These are phyloP conservation scores for Sporormia fimetaria DNA, from an alignment of 495 filamentous ascomycete genomes.

Conservation along the genomic window DNA sequence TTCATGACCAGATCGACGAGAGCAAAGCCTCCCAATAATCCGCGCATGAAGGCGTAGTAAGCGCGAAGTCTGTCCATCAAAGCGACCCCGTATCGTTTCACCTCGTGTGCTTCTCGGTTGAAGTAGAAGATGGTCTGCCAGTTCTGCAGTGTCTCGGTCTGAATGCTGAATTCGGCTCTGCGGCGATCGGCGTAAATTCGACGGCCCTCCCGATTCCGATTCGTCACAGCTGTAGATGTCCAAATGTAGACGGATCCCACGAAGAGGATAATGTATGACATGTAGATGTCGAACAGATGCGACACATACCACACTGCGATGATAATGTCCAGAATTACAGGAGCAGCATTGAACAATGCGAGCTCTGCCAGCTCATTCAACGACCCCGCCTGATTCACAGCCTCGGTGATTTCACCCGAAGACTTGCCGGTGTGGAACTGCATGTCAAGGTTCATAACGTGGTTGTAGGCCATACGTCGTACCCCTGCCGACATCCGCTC, in stretches of 20 bases:
- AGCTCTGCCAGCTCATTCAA: constrained; percentile 54
- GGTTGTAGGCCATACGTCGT: constrained; percentile 53
- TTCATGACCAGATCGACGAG: constrained; percentile 51
- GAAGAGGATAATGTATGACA: constrained; percentile 56
- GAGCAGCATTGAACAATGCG: constrained; percentile 53
- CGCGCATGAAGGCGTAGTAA: constrained; percentile 27
- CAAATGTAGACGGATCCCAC: constrained; percentile 50
- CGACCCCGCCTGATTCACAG: constrained; percentile 52
- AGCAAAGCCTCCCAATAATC: constrained; percentile 30
- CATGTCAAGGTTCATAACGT: constrained; percentile 65
- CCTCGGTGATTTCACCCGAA: constrained; percentile 56
- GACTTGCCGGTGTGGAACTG: constrained; percentile 71
- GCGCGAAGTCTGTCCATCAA: constrained; percentile 23
- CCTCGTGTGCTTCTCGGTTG: constrained; percentile 58
- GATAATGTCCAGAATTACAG: constrained; percentile 59
- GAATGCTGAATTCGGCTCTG: constrained; percentile 48
- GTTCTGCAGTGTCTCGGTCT: constrained; percentile 52
- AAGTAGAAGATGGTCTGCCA: constrained; percentile 67
- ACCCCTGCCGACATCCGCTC: constrained; percentile 47
- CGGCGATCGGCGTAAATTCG: constrained; percentile 29
- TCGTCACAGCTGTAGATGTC: constrained; percentile 18
- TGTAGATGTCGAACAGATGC: constrained; percentile 58
- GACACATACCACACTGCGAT: constrained; percentile 61
- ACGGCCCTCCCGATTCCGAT: constrained; percentile 2
- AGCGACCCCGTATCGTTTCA: constrained; percentile 43